phyloP scores from a whole-genome alignment of 2,329 filamentous ascomycete species.

The Stagonosporopsis rhizophila region DNA sequence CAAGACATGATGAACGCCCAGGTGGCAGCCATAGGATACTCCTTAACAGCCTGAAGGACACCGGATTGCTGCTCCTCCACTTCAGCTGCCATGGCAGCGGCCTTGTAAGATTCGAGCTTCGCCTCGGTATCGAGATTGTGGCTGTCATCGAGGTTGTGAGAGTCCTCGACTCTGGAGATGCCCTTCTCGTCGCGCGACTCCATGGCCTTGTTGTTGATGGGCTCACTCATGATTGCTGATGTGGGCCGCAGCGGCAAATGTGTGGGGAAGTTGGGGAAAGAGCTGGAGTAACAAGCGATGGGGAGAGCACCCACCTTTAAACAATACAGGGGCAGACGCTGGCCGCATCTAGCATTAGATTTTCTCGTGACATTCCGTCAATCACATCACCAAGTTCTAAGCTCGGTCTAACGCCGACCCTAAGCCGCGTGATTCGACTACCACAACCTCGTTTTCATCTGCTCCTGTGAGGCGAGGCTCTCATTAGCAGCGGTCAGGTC shows the following conservation, averaged over 20 bases:
- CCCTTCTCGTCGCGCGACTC: constrained; percentile 32
- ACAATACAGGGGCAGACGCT: constrained; percentile 23
- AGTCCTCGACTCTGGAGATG: constrained; percentile 29
- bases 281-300: constrained; percentile 20
- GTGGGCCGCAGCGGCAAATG: constrained; percentile 22
- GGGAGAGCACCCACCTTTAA: constrained; percentile 29
- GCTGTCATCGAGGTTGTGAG: constrained; percentile 27
- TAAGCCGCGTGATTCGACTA: constrained; percentile 23
- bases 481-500: constrained; percentile 28
- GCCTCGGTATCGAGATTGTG: constrained; percentile 44
- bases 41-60: constrained; percentile 58
- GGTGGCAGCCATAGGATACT: constrained; percentile 61
- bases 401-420: constrained; percentile 25
- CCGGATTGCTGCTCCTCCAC: constrained; percentile 60
- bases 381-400: constrained; percentile 25
- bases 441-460: constrained; percentile 22
- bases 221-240: constrained; percentile 34
- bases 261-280: constrained; percentile 29
- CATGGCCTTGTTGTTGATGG: constrained; percentile 26
- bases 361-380: constrained; percentile 29
- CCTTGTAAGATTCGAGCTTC: constrained; percentile 54
- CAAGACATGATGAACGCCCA: constrained; percentile 65
- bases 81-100: constrained; percentile 65
- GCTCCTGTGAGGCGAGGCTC: constrained; percentile 22
- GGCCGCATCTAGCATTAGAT: constrained; percentile 18